Percentiles rank a stretch among this genome's conserved stretches.
phyloP scores from a whole-genome alignment of 495 filamentous ascomycete genomes.

The Annulohypoxylon maeteangense region DNA sequence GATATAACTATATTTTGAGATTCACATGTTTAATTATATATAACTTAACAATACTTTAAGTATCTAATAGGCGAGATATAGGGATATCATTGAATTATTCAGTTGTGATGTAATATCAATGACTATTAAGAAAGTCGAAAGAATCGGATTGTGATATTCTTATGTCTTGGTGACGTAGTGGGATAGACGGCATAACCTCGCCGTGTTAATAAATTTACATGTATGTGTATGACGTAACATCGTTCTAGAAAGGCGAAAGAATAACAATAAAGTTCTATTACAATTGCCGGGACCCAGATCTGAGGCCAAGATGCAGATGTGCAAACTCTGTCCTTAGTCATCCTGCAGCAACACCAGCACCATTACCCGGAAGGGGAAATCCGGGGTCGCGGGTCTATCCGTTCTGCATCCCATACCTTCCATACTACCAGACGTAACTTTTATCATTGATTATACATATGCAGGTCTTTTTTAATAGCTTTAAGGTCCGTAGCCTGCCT shows the following conservation, averaged over 20 bases:
- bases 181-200: not conserved
- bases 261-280: conserved; percentile 7
- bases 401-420: not conserved
- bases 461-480: not conserved
- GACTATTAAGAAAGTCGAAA: not conserved
- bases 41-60: too few species aligned
- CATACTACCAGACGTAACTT: not conserved
- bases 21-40: too few species aligned
- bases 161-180: not conserved
- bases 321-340: conserved; percentile 2
- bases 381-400: conserved; percentile 9
- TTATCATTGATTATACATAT: not conserved
- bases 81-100: not conserved
- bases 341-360: conserved; percentile 2
- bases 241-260: conserved; percentile 9
- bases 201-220: not conserved
- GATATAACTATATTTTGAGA: too few species aligned
- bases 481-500: not conserved
- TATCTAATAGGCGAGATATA: not conserved
- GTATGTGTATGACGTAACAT: conserved; percentile 1
- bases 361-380: conserved; percentile 13
- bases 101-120: not conserved
- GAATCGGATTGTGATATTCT: not conserved
- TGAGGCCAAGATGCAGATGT: not conserved
- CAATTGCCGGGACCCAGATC: not conserved